Evolutionary conservation across 2,329 filamentous ascomycete genomes (phyloP), one percentile per base, ranked within the genome.

Genomic region (Colletotrichum salicis): DNA sequence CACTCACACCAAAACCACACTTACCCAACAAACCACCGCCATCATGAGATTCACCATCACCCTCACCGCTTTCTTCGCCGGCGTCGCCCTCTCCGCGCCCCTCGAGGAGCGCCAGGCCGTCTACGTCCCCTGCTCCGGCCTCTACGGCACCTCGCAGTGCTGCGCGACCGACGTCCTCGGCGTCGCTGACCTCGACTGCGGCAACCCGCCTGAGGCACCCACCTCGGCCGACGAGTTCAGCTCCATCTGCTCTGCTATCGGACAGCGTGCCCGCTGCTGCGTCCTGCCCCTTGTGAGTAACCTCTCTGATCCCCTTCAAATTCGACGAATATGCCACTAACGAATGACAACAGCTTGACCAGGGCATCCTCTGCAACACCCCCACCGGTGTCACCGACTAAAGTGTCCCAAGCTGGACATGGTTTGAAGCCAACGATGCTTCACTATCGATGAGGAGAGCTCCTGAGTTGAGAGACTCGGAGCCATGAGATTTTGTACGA

Each of bases 151-250:
- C 37, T 76, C 86, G 4, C 85, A 87, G 74, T 92, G 90, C 84
- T 92, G 90, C 78, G 87, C 89, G 15, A 90, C 89, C 29, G 87
- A 91, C 74, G 84, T 92, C 41, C 85, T 91, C 51, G 86, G 87
- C 71, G 73, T 91, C 70, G 88, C 86, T 3, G 82, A 89, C 78
- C 82, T 91, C 29, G 82, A 92, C 82, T 92, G 90, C 79, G 80
- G 76, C 22, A 78, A 81, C 70, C 88, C 88, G 24, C 10, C 78
- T 10, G 35, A 66, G 1, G 75, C 78, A 5, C 86, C 87, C 15
- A 76, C 76, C 48, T 76, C 78, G 73, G 80, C 82, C 63, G 78
- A 80, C 27, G 77, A 82, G 70, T 88, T 90, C 79, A 79, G 82
- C 71, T 78, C 80, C 27, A 79, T 84, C 74, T 89, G 87, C 76